Evolutionary conservation across 2,329 filamentous ascomycete species (phyloP), one percentile per base, ranked within the genome.

Genomic region (Epichloe gansuensis): DNA sequence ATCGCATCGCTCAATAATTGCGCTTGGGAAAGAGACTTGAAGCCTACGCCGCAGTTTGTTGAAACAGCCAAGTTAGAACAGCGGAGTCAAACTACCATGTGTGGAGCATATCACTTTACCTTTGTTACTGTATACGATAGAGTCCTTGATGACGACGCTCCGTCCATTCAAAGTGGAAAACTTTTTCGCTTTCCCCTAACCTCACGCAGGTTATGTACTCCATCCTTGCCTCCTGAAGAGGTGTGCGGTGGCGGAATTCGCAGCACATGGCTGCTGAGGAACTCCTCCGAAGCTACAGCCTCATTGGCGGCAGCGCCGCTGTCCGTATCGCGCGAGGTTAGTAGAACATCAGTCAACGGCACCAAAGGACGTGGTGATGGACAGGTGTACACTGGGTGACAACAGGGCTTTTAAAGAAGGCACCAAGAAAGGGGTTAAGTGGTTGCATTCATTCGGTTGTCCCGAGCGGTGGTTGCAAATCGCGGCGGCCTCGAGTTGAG

Each of bases 381-480:
- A 90, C 80, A 52, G 93, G 91, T 58, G 85, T 82, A 77, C 93
- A 97, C 83, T 97, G 91, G 64, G 86, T 77, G 62, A 87, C 86
- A 67, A 96, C 80, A 69, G 88, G 83, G 81, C 90, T 97, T 76
- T 89, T 90, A 80, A 96, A 96, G 83, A 98, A 97, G 78, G 91
- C 90, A 77, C 88, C 85, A 71, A 98, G 80, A 74, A 96, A 97
- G 70, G 93, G 93, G 75, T 98, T 98, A 83, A 97, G 80, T 76
- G 93, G 89, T 85, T 91, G 91, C 91, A 95, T 95, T 71, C 69
- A 70, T 65, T 69, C 68, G 67, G 61, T 65, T 67, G 41, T 62
- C 57, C 52, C 54, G 52, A 52, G 52, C 57, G 57, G 60, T 53
- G 53, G 58, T 60, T 52, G 62, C 58, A 57, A 60, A 58, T 54